A percentile compares a stretch with the other conserved stretches of the same genome.
phyloP scores from a whole-genome alignment of 805 yeast species.

The Ogataea pilisensis region DNA sequence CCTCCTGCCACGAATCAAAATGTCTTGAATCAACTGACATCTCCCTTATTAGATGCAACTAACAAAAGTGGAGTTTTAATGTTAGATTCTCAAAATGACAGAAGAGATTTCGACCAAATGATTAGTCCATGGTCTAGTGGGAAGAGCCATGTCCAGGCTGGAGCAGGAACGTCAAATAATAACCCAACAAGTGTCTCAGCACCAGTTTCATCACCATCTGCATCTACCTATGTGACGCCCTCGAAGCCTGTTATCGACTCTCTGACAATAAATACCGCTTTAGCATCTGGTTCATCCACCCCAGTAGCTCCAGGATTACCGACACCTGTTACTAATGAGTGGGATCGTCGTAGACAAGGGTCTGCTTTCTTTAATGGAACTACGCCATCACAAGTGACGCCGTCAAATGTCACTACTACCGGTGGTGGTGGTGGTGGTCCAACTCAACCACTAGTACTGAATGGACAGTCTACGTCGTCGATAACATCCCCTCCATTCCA shows the following conservation, averaged over 20 bases:
- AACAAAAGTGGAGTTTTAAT: constrained; percentile 39
- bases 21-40: constrained; percentile 20
- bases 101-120: constrained; percentile 36
- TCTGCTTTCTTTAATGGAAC: constrained; percentile 45
- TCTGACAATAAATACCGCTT: constrained; percentile 16
- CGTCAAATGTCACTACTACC: constrained; percentile 5
- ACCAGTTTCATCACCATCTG: background rate
- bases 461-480: constrained; percentile 17
- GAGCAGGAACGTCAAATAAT: no score
- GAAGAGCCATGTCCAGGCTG: no score
- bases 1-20: constrained; percentile 31
- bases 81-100: constrained; percentile 42
- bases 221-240: constrained; percentile 10
- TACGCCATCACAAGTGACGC: constrained; percentile 4
- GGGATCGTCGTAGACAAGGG: constrained; percentile 52
- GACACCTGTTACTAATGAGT: constrained; percentile 29
- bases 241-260: constrained; percentile 21
- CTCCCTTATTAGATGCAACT: constrained; percentile 25
- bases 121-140: constrained; percentile 40
- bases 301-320: constrained; percentile 24
- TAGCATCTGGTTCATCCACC: constrained; percentile 13
- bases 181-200: constrained; percentile 11
- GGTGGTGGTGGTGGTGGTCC: constrained; percentile 12
- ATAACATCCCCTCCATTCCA: constrained; percentile 24
- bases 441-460: constrained; percentile 12